These are phyloP conservation scores for Neophaeococcomyces mojaviensis DNA, from an alignment of 2,329 filamentous ascomycete genomes.

Conservation along the genomic window DNA sequence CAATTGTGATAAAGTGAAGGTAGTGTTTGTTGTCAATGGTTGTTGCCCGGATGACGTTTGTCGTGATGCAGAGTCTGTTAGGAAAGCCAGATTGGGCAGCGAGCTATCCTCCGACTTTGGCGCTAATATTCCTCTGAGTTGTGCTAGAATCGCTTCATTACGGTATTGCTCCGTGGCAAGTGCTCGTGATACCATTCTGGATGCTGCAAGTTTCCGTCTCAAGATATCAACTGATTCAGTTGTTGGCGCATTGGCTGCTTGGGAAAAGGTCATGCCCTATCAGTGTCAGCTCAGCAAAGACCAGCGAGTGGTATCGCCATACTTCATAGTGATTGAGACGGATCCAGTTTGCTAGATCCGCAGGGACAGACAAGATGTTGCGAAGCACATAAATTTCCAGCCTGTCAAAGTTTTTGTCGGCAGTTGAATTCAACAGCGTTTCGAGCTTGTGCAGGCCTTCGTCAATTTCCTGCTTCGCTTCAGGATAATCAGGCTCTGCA, in stretches of 20 bases:
- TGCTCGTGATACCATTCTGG: conserved; percentile 63
- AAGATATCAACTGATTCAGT: conserved; percentile 64
- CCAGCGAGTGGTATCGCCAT: conserved; percentile 12
- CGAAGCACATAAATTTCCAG: conserved; percentile 85
- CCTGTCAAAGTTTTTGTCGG: conserved; percentile 78
- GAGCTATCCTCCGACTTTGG: conserved; percentile 14
- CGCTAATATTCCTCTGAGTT: conserved; percentile 54
- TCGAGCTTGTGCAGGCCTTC: conserved; percentile 79
- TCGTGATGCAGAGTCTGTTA: conserved; percentile 44
- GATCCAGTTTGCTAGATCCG: conserved; percentile 69
- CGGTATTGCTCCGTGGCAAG: conserved; percentile 62
- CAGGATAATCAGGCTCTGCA: conserved; percentile 40
- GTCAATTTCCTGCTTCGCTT: conserved; percentile 67
- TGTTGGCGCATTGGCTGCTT: conserved; percentile 43
- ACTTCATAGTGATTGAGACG: conserved; percentile 79
- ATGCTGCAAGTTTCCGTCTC: conserved; percentile 67
- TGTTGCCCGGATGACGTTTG: conserved; percentile 37
- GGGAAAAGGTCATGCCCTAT: conserved; percentile 23
- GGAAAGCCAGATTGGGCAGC: conserved; percentile 45
- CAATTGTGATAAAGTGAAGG: conserved; percentile 74
- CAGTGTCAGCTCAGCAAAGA: neutral
- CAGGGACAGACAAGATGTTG: conserved; percentile 69
- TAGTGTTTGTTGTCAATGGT: conserved; percentile 41
- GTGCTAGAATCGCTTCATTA: conserved; percentile 63
- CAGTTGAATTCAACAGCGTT: conserved; percentile 70